Evolutionary conservation across 305 asterid species (phyloP).

Genomic region (Fraxinus sp.): DNA sequence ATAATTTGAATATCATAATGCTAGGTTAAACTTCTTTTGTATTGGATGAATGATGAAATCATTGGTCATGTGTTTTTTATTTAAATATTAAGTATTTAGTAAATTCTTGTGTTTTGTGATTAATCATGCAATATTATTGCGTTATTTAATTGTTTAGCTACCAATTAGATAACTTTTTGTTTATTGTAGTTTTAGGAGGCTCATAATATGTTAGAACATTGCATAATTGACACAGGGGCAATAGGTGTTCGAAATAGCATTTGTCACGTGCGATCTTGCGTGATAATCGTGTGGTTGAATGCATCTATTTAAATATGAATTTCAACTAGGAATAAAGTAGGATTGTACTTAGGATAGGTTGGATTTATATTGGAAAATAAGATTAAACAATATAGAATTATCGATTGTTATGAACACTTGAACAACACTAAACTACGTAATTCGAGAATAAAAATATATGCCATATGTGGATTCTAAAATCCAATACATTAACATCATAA

Average conservation of each 20-base stretch:
- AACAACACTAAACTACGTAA: no score
- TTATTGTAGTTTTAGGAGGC: neutral
- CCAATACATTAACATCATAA: neutral
- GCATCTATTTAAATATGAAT: no score
- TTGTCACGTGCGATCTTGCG: neutral
- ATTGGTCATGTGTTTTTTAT: neutral
- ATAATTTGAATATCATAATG: neutral
- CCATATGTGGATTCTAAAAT: neutral
- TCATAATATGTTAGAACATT: neutral
- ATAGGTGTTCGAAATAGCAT: no score
- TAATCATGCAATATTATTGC: neutral
- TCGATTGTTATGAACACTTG: no score
- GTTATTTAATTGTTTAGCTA: neutral
- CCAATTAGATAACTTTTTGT: neutral
- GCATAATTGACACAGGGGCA: neutral
- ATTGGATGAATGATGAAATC: neutral
- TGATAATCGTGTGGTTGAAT: neutral
- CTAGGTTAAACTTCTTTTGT: no score
- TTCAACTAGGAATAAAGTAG: no score
- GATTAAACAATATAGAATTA: no score
- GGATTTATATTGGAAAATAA: no score
- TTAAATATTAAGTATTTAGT: neutral
- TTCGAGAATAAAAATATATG: neutral
- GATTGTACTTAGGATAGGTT: neutral
- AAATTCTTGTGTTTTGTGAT: neutral